Conservation (phyloP, 257 asterid genomes). For the Nicotiana attenuata region DNA sequence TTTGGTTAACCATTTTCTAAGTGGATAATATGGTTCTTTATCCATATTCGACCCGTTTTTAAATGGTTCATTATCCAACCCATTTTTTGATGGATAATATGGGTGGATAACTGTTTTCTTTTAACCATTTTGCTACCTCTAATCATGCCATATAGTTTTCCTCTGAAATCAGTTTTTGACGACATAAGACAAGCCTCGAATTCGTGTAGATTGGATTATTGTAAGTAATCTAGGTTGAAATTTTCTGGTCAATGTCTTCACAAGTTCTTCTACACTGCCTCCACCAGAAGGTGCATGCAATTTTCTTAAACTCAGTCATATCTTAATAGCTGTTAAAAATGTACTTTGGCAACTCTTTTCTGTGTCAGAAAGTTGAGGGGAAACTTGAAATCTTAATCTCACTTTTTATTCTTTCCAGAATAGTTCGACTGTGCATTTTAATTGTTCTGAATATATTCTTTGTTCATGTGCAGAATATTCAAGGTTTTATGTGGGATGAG, state of each 20-base stretch:
- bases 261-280: neutral
- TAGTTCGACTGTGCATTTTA: neutral
- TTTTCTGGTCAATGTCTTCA: neutral
- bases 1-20: too few species aligned
- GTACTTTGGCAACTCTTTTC: neutral
- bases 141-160: neutral
- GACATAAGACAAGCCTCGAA: neutral
- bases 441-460: neutral
- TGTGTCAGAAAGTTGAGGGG: neutral
- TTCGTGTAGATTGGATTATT: neutral
- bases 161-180: neutral
- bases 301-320: neutral
- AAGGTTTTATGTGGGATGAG: slow-evolving; percentile 91
- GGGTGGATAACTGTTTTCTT: too few species aligned
- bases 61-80: too few species aligned
- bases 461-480: slow-evolving; percentile 56
- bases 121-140: too few species aligned
- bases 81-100: too few species aligned
- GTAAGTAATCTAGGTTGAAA: neutral
- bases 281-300: neutral
- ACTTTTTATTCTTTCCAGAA: neutral
- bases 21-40: too few species aligned
- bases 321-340: neutral
- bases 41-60: too few species aligned
- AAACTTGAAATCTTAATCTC: neutral